Percentiles rank a stretch among this genome's conserved stretches.
Evolutionary conservation across 768 basidiomycete genomes (phyloP).

Genomic region (Phylloporus scabripes): DNA sequence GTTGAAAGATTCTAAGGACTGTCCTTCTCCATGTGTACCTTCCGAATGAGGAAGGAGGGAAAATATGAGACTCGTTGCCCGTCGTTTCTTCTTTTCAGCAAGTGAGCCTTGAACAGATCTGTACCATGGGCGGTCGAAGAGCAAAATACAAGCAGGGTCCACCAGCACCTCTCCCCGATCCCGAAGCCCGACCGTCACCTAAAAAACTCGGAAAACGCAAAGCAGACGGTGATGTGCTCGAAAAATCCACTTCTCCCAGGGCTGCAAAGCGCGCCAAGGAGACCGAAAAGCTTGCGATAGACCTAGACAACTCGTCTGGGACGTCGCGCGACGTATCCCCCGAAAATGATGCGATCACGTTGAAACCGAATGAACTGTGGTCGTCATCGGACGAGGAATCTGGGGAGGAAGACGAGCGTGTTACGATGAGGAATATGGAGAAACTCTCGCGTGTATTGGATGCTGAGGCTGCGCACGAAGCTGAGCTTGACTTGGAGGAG

Average conservation of each 20-base stretch:
- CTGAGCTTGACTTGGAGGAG: constrained; percentile 63
- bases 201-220: constrained; percentile 75
- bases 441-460: constrained; percentile 75
- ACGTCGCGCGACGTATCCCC: constrained; percentile 44
- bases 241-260: constrained; percentile 25
- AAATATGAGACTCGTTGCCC: constrained; percentile 11
- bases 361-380: constrained; percentile 19
- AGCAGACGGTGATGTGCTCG: constrained; percentile 39
- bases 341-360: constrained; percentile 22
- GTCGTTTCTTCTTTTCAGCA: neutral
- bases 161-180: constrained; percentile 51
- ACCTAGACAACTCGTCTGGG: constrained; percentile 22
- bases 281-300: constrained; percentile 19
- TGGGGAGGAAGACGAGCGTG: constrained; percentile 47
- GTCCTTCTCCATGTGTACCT: no score
- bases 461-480: constrained; percentile 58
- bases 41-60: constrained; percentile 24
- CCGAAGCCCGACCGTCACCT: constrained; percentile 31
- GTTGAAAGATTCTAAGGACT: constrained; percentile 36
- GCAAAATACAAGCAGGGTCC: constrained; percentile 79
- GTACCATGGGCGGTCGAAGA: constrained; percentile 76
- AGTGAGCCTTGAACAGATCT: neutral
- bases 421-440: constrained; percentile 80
- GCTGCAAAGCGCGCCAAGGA: constrained; percentile 36
- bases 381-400: constrained; percentile 42